Percentiles rank a stretch among this genome's conserved stretches.
These are phyloP conservation scores for Polyplosphaeria fusca DNA, from an alignment of 495 filamentous ascomycete species.

Conservation along the genomic window DNA sequence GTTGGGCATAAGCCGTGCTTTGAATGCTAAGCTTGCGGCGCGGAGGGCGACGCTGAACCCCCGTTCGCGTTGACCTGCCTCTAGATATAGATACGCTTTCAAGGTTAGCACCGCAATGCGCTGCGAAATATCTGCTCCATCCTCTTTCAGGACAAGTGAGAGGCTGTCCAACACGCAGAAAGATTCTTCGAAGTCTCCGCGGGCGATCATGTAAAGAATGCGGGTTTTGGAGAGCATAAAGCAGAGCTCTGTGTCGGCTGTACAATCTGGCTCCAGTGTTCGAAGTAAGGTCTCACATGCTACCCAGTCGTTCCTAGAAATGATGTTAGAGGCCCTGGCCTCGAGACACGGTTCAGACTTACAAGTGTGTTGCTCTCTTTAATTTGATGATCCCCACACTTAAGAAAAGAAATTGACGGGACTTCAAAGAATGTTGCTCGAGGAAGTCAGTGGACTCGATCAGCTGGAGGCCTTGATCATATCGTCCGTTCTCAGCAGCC, in stretches of 20 bases:
- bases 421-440: slow-evolving; percentile 68
- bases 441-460: slow-evolving; percentile 67
- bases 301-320: slow-evolving; percentile 20
- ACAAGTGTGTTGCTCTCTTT: slow-evolving; percentile 26
- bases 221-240: slow-evolving; percentile 67
- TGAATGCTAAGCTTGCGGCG: slow-evolving; percentile 73
- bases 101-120: slow-evolving; percentile 70
- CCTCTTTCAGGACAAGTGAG: slow-evolving; percentile 60
- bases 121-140: slow-evolving; percentile 69
- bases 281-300: slow-evolving; percentile 10
- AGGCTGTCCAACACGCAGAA: slow-evolving; percentile 66
- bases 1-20: slow-evolving; percentile 64
- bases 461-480: slow-evolving; percentile 63
- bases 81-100: slow-evolving; percentile 72
- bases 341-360: background rate
- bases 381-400: slow-evolving; percentile 31
- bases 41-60: slow-evolving; percentile 81
- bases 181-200: slow-evolving; percentile 60
- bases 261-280: slow-evolving; percentile 12
- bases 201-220: slow-evolving; percentile 67
- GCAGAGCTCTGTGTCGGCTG: slow-evolving; percentile 62
- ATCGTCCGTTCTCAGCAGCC: slow-evolving; percentile 63
- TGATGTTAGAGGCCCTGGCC: background rate
- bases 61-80: slow-evolving; percentile 67
- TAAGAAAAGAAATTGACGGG: slow-evolving; percentile 71